A percentile compares a stretch with the other conserved stretches of the same genome.
Conservation (phyloP, 2,329 filamentous ascomycete species). For the Cryphonectria radicalis region DNA sequence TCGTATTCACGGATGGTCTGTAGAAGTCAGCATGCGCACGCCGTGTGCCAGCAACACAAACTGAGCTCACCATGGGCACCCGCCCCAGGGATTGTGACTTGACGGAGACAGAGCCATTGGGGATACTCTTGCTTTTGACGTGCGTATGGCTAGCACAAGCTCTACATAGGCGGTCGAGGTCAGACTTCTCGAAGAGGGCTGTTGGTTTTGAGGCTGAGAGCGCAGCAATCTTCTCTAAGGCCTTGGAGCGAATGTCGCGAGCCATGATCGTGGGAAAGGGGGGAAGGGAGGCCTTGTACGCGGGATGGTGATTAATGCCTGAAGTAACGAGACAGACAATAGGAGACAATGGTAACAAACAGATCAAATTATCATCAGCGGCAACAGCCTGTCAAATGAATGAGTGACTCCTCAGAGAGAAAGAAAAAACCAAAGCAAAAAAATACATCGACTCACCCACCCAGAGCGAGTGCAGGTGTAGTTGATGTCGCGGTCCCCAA, state of each 20-base stretch:
- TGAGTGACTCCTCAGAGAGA: not conserved
- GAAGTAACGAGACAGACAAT: not conserved
- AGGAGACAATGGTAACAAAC: not conserved
- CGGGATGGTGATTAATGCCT: slow-evolving; percentile 30
- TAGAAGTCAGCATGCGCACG: slow-evolving; percentile 12
- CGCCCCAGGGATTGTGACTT: slow-evolving; percentile 50
- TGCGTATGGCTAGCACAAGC: slow-evolving; percentile 54
- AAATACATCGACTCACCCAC: not conserved
- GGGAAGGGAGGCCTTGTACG: slow-evolving; percentile 3
- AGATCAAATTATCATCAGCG: not conserved
- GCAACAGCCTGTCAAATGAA: not conserved
- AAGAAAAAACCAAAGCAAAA: not conserved
- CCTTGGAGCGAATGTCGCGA: slow-evolving; percentile 63
- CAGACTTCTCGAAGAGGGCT: slow-evolving; percentile 63
- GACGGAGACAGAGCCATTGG: slow-evolving; percentile 54
- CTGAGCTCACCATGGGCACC: slow-evolving; percentile 61
- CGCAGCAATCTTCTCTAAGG: slow-evolving; percentile 67
- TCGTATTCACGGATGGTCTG: slow-evolving; percentile 90
- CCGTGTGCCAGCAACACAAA: not conserved
- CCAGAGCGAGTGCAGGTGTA: not conserved
- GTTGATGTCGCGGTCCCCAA: slow-evolving; percentile 14
- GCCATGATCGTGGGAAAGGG: slow-evolving; percentile 43
- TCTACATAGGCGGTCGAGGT: slow-evolving; percentile 65
- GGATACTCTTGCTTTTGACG: slow-evolving; percentile 45
- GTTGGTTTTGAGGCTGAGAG: slow-evolving; percentile 61